phyloP scores from a whole-genome alignment of 768 basidiomycete species.

The Mycena epipterygia region DNA sequence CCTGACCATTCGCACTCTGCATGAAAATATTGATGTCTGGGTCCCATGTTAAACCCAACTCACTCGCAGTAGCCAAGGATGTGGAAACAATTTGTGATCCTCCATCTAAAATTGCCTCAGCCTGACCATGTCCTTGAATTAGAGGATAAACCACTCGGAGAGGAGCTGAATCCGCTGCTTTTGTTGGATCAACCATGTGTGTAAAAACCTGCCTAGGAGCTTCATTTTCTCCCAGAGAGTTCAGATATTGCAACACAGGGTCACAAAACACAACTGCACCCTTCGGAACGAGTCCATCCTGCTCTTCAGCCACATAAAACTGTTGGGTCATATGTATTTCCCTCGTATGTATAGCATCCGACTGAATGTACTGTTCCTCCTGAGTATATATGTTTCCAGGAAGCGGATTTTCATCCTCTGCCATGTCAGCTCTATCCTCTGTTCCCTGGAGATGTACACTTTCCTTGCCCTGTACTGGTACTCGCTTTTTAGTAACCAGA shows the following conservation, averaged over 20 bases:
- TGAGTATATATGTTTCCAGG: neutral
- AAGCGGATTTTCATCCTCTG: neutral
- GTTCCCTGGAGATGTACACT: neutral
- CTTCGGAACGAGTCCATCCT: neutral
- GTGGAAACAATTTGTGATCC: slow-evolving; percentile 36
- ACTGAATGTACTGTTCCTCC: neutral
- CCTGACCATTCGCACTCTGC: slow-evolving; percentile 14
- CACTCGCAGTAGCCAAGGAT: slow-evolving; percentile 27
- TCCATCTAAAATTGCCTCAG: slow-evolving; percentile 32
- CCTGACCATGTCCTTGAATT: neutral
- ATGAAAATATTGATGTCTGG: slow-evolving; percentile 8
- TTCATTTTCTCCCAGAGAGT: neutral
- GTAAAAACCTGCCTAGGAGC: slow-evolving; percentile 3
- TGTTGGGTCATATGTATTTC: neutral
- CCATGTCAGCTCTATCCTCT: neutral
- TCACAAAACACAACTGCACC: neutral
- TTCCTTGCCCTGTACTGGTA: neutral
- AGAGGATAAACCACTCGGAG: neutral
- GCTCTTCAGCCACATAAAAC: neutral
- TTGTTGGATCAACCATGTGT: neutral
- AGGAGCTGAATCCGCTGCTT: neutral
- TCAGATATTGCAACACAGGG: slow-evolving; percentile 10
- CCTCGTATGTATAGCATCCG: neutral
- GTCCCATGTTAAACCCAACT: neutral
- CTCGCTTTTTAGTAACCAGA: neutral